Base-by-base conservation (phyloP, 2,329 filamentous ascomycete genomes). In the Pseudonectria buxi region DNA sequence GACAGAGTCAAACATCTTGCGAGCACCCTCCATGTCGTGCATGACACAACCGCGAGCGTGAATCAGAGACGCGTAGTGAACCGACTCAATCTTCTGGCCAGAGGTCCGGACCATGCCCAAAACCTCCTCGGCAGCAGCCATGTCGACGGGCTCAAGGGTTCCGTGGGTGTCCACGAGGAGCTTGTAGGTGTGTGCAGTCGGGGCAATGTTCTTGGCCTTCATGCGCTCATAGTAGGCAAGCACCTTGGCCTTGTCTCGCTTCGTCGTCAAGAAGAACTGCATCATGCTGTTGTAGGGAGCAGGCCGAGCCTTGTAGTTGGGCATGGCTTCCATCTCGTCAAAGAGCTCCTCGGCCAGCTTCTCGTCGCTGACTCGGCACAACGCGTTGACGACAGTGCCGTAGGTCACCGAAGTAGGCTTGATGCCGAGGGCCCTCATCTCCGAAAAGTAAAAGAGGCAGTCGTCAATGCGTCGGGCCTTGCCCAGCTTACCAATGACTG, bases 221-320 rank as follows among this genome's bases (percentile, higher is more conserved):
- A 98, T 96, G 44, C 90, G 86, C 62, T 94, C 83, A 58, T 94
- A 96, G 72, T 96, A 98, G 24, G 81, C 74, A 15, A 98, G 73
- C 5, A 95, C 90, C 77, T 96, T 96, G 61, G 73, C 68, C 66
- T 92, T 90, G 62, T 98, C 90, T 35, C 88, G 86, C 76, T 96
- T 96, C 36, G 90, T 96, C 38, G 86, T 94, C 49, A 96, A 72
- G 76, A 96, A 98, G 68, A 95, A 96, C 60, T 98, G 92, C 79
- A 98, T 98, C 81, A 98, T 85, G 64, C 87, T 94, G 71, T 98
- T 95, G 73, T 98, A 98, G 1, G 92, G 92, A 15, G 92, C 92
- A 16, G 92, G 89, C 9, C 92, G 83, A 27, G 92, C 87, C 71
- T 95, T 96, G 76, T 98, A 98, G 69, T 98, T 98, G 38, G 88